phyloP scores from a whole-genome alignment of 2,329 filamentous ascomycete species.

The Colletotrichum sp. region DNA sequence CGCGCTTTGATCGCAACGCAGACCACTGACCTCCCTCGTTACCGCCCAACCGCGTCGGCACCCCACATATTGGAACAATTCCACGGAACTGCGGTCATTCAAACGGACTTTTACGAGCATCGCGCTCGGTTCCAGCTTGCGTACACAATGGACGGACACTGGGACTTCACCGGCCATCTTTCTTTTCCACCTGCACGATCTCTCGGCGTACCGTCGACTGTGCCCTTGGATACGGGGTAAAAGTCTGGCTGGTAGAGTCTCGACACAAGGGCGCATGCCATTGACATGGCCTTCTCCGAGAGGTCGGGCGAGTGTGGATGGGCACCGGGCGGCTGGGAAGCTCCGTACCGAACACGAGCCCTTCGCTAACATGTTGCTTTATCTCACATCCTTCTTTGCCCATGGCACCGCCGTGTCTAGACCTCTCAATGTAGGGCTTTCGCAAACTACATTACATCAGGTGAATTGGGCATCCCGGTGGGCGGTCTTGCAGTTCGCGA shows the following conservation, averaged over 20 bases:
- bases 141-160: not conserved
- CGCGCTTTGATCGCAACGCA: not conserved
- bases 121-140: not conserved
- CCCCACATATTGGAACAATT: not conserved
- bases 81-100: not conserved
- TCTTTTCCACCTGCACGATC: not conserved
- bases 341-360: not conserved
- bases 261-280: not conserved
- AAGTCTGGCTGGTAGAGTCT: not conserved
- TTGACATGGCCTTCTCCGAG: not conserved
- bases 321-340: not conserved
- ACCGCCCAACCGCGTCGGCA: not conserved
- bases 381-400: too few relatives aligned
- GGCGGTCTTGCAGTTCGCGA: not conserved
- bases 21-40: not conserved
- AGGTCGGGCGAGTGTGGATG: not conserved
- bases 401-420: not conserved
- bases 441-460: not conserved
- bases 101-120: not conserved
- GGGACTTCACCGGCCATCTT: not conserved
- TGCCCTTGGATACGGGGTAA: not conserved
- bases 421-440: not conserved
- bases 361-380: not conserved
- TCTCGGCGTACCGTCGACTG: not conserved
- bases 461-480: not conserved